Conservation (phyloP, 805 yeast species). For the Saccharomycopsis malanga region DNA sequence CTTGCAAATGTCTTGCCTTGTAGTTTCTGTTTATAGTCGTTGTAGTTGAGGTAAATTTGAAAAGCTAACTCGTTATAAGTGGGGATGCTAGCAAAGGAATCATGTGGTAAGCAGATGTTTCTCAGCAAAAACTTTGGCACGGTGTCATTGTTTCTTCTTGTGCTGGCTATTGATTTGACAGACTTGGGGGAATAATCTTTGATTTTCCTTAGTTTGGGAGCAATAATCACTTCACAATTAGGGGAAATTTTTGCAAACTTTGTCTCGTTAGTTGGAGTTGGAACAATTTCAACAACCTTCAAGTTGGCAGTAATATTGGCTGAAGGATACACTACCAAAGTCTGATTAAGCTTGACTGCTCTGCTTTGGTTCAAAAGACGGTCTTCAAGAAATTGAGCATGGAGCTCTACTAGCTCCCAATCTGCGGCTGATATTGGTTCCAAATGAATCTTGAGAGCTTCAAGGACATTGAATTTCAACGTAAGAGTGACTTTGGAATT, state of each 20-base stretch:
- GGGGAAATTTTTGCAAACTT: conserved; percentile 49
- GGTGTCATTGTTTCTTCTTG: conserved; percentile 23
- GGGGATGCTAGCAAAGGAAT: conserved; percentile 26
- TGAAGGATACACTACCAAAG: conserved; percentile 63
- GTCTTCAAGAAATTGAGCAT: conserved; percentile 71
- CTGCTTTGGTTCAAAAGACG: conserved; percentile 73
- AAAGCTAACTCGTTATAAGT: conserved; percentile 6
- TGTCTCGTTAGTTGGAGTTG: conserved; percentile 26
- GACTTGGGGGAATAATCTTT: conserved; percentile 20
- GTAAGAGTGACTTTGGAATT: conserved; percentile 35
- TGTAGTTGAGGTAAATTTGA: conserved; percentile 7
- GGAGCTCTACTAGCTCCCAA: conserved; percentile 85
- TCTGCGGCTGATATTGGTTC: conserved; percentile 76
- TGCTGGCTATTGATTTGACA: conserved; percentile 1
- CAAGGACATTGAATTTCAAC: conserved; percentile 43
- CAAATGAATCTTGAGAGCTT: conserved; percentile 55
- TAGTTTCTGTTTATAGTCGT: background rate
- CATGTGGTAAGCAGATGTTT: conserved; percentile 52
- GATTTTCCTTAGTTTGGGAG: conserved; percentile 51
- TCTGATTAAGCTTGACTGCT: conserved; percentile 54
- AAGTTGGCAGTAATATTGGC: conserved; percentile 55
- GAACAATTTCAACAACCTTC: conserved; percentile 41
- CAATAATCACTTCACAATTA: conserved; percentile 64
- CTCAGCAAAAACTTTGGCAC: conserved; percentile 39
- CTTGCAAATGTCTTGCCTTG: conserved; percentile 27